Base-by-base conservation (phyloP, 805 yeast species). In the Starmerella apicola region DNA sequence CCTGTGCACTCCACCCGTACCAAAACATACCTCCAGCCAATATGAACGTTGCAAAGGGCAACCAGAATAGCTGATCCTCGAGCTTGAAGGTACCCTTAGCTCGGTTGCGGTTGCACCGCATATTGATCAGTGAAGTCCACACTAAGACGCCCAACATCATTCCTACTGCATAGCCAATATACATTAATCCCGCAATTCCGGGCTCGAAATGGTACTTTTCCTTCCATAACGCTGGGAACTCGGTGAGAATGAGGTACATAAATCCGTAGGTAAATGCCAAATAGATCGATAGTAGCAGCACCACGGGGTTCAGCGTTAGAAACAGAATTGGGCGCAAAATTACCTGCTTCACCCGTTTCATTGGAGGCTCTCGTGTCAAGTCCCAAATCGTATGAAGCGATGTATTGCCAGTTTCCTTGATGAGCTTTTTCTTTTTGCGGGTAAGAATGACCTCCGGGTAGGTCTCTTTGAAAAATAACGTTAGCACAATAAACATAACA, bases 1-100 rank as follows among this genome's bases (percentile, higher is more conserved):
- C 62, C 51, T 75, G 62, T 1, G 80, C 77, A 25, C 77, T 68
- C 85, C 84, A 78, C 10, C 84, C 85, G 51, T 73, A 76, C 74
- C 81, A 74, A 43, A 78, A 61, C 31, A 78, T 59, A 0, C 83
- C 84, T 12, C 65, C 62, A 0, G 83, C 76, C 46, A 74, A 65
- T n/a, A 68, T 51, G 26, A 76, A 46, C 1, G 79, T 74, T 16
- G 70, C 61, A 13, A 63, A 56, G 45, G 72, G 62, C 29, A 76
- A 54, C 38, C 68, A 59, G 12, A 77, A 77, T 22, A 78, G 54
- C 36, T 81, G 60, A 52, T 56, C 75, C 52, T 78, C 84, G 1
- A 83, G 83, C 45, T 71, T 70, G 9, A 72, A 50, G 9, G 71
- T 70, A 7, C 81, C 81, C 3, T 9, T 15, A 3, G 32, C 17